phyloP scores from a whole-genome alignment of 1,139 yeast genomes.

The Taphrina confusa region DNA sequence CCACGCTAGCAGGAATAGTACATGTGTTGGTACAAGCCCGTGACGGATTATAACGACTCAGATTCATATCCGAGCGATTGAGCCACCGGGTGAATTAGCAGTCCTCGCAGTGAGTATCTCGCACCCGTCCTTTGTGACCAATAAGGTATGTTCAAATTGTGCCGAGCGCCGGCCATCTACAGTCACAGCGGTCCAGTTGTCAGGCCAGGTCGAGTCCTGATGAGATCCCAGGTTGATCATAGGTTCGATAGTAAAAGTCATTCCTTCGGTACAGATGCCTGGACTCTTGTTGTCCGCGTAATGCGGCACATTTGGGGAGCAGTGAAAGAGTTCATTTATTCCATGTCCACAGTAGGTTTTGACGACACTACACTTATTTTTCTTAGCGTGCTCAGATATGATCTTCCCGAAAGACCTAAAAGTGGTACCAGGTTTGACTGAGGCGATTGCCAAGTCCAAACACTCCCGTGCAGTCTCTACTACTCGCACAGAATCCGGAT shows the following conservation, averaged over 20 bases:
- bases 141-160: conserved; percentile 87
- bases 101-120: conserved; percentile 86
- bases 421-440: conserved; percentile 88
- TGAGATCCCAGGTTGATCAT: conserved; percentile 90
- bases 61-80: conserved; percentile 52
- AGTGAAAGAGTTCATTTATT: conserved; percentile 80
- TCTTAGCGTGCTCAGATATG: conserved; percentile 83
- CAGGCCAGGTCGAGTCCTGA: conserved; percentile 91
- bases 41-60: no score
- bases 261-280: conserved; percentile 93
- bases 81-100: conserved; percentile 83
- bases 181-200: conserved; percentile 93
- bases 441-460: conserved; percentile 75
- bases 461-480: conserved; percentile 95
- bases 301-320: conserved; percentile 92
- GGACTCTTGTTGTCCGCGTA: conserved; percentile 88
- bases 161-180: conserved; percentile 87
- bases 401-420: conserved; percentile 84
- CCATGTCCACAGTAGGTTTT: conserved; percentile 96
- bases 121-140: conserved; percentile 91
- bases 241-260: conserved; percentile 97
- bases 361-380: conserved; percentile 80
- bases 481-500: conserved; percentile 77
- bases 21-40: no score
- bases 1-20: no score